phyloP scores from a whole-genome alignment of 73 alveolate genomes.

The Symbiodinium pilosum region DNA sequence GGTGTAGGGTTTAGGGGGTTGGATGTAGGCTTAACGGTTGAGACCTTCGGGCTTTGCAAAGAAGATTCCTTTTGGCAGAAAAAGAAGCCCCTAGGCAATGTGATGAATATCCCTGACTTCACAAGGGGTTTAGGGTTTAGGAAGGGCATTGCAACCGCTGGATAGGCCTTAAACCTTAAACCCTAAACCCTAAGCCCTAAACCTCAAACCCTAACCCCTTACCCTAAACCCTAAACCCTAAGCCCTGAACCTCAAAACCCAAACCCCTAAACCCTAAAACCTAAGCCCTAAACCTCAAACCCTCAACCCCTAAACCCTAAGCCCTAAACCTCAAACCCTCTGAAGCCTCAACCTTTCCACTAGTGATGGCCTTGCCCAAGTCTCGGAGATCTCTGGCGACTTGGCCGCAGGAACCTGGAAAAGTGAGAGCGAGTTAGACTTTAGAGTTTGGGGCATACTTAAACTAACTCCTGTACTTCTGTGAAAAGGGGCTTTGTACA shows the following conservation, averaged over 20 bases:
- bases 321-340: not conserved
- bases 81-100: not conserved
- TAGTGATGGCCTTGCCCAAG: not conserved
- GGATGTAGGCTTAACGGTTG: not conserved
- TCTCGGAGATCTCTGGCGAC: not conserved
- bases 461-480: no score
- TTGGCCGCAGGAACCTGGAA: not conserved
- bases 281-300: not conserved
- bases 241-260: no score
- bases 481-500: no score
- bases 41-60: not conserved
- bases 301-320: not conserved
- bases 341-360: no score
- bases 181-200: not conserved
- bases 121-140: not conserved
- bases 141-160: not conserved
- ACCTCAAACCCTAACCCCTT: not conserved
- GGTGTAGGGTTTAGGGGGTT: no score
- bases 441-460: no score
- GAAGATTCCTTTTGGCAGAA: not conserved
- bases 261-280: not conserved
- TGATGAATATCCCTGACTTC: not conserved
- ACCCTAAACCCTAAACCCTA: not conserved
- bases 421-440: no score
- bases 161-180: not conserved